Evolutionary conservation across 2,329 filamentous ascomycete species (phyloP).

Genomic region (Calonectria pauciramosa): DNA sequence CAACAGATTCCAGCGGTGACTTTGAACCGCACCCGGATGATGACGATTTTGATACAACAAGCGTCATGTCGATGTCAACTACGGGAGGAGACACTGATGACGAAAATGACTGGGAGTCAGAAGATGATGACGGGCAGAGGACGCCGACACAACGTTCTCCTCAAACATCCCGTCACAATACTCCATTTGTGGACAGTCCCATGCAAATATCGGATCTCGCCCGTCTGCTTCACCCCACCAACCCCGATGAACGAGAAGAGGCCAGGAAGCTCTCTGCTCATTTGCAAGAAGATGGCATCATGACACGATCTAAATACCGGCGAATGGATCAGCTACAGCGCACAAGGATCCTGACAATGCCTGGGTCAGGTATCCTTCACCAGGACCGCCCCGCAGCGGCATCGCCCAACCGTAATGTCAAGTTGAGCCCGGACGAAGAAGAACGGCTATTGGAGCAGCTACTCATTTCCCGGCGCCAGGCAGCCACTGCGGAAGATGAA

Average conservation of each 20-base stretch:
- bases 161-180: slow-evolving; percentile 61
- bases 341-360: slow-evolving; percentile 68
- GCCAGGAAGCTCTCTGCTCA: slow-evolving; percentile 86
- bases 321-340: slow-evolving; percentile 77
- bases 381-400: slow-evolving; percentile 27
- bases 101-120: slow-evolving; percentile 64
- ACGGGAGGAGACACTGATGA: slow-evolving; percentile 59
- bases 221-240: slow-evolving; percentile 84
- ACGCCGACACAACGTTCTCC: slow-evolving; percentile 82
- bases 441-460: slow-evolving; percentile 73
- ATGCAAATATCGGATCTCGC: slow-evolving; percentile 80
- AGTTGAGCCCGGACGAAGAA: slow-evolving; percentile 70
- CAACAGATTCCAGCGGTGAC: slow-evolving; percentile 83
- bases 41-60: slow-evolving; percentile 81
- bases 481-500: slow-evolving; percentile 24
- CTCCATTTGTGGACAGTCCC: slow-evolving; percentile 72
- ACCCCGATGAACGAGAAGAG: slow-evolving; percentile 82
- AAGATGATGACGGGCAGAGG: slow-evolving; percentile 66
- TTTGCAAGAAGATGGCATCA: slow-evolving; percentile 76
- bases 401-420: slow-evolving; percentile 46
- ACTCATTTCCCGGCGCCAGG: slow-evolving; percentile 65
- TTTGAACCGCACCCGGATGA: slow-evolving; percentile 72
- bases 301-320: slow-evolving; percentile 86
- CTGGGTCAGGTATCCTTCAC: slow-evolving; percentile 41
- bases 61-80: slow-evolving; percentile 75